Base-by-base conservation (phyloP, 805 yeast species). In the Ogataea nakhonphanomensis region DNA sequence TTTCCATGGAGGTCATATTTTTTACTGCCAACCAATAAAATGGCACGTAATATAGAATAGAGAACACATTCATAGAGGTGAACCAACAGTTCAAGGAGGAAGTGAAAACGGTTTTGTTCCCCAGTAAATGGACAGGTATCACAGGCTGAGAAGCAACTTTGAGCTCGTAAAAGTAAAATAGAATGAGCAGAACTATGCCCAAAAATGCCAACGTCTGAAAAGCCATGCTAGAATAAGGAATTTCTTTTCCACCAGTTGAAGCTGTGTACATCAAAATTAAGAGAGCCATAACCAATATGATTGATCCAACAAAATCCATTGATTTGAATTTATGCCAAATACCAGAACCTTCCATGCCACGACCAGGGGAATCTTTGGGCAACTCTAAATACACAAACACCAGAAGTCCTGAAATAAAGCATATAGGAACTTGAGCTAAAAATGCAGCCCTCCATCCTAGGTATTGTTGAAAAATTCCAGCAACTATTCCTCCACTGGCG, bases 41-140 rank as follows among this genome's bases (percentile, higher is more conserved):
- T 1, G 96, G 96, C 3, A 80, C 70, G 59, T 80, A 86, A 62
- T 71, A 87, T 40, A 86, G 57, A 48, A 71, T 69, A 1, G 88
- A 66, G 57, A 74, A 84, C 12, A 74, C 72, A 1, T 78, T 71
- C 84, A 85, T 84, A 5, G 87, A 78, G 58, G 73, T 69, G 50
- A 84, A 79, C 78, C 85, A 78, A 58, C 81, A 81, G 31, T 82
- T 71, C 41, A 84, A 62, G 0, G 88, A 79, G 0, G 86, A 78
- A 8, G 81, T 71, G 25, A 80, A 58, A 13, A 85, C 73, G 0
- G 91, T 81, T 46, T 79, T 67, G 49, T 78, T 71, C 7, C 64
- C 61, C 48, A 84, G 62, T 35, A 84, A 60, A n/a, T 66, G 61
- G 27, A 84, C 66, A 1, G 91, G 90, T 38, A 84, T 67, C 12